Evolutionary conservation across 352 stramenopile genomes (phyloP).

Genomic region (Pythium utonaiense): DNA sequence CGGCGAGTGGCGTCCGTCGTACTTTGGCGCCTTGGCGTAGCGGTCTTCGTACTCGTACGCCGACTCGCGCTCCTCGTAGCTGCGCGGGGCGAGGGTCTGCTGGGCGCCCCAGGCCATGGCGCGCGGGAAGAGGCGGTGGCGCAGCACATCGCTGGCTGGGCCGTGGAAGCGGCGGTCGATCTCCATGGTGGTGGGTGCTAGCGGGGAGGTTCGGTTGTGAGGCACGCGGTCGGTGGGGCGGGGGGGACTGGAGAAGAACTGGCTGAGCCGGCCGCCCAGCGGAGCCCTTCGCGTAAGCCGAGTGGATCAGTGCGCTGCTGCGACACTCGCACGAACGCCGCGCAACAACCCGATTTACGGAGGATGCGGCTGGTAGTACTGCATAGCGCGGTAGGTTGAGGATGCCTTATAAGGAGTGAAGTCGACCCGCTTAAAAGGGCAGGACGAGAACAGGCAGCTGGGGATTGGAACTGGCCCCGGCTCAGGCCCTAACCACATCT

Average conservation of each 20-base stretch:
- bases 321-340: background rate
- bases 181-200: slow-evolving; percentile 6
- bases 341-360: background rate
- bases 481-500: slow-evolving; percentile 16
- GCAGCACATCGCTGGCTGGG: slow-evolving; percentile 22
- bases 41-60: background rate
- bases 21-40: background rate
- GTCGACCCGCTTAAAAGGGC: background rate
- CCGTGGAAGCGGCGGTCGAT: slow-evolving; percentile 3
- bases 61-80: background rate
- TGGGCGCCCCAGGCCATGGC: slow-evolving; percentile 57
- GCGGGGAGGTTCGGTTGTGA: background rate
- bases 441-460: background rate
- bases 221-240: background rate
- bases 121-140: slow-evolving; percentile 56
- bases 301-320: background rate
- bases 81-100: background rate
- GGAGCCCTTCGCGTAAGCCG: background rate
- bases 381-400: too few relatives aligned
- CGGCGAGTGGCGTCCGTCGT: slow-evolving; percentile 3
- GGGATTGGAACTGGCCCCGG: background rate
- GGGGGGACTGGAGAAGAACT: background rate
- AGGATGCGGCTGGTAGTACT: too few relatives aligned
- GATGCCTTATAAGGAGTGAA: background rate
- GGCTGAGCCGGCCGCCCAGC: background rate